phyloP scores from a whole-genome alignment of 768 basidiomycete species.

The Thelephora ganbajun region DNA sequence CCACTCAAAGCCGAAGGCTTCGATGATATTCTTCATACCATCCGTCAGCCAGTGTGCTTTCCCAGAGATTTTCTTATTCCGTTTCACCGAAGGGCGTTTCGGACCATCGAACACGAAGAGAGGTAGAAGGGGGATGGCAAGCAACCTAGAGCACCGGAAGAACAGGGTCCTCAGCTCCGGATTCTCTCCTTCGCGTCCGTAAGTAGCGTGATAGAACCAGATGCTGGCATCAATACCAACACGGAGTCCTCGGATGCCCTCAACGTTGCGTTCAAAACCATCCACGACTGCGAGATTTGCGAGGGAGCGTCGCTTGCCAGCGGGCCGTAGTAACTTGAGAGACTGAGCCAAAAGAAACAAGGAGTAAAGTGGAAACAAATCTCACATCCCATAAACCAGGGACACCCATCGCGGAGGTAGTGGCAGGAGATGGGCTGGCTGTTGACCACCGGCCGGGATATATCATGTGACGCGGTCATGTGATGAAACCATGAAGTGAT shows the following conservation, averaged over 20 bases:
- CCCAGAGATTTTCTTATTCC: constrained; percentile 56
- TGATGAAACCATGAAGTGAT: too few species aligned
- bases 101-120: constrained; percentile 92
- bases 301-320: constrained; percentile 57
- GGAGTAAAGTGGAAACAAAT: neutral
- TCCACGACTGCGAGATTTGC: constrained; percentile 64
- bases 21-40: constrained; percentile 67
- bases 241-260: constrained; percentile 56
- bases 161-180: constrained; percentile 75
- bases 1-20: constrained; percentile 74
- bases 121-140: constrained; percentile 68
- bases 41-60: constrained; percentile 51
- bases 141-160: constrained; percentile 72
- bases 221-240: constrained; percentile 79
- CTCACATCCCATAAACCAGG: constrained; percentile 38
- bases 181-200: constrained; percentile 72
- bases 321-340: constrained; percentile 51
- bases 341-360: neutral
- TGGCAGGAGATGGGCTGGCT: too few species aligned
- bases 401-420: constrained; percentile 26
- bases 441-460: too few species aligned
- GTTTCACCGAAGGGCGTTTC: constrained; percentile 67
- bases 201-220: constrained; percentile 71
- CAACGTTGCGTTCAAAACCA: constrained; percentile 56
- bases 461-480: too few species aligned